Base-by-base conservation (phyloP, 129 eudicot genomes). In the Escallonia rubra region DNA sequence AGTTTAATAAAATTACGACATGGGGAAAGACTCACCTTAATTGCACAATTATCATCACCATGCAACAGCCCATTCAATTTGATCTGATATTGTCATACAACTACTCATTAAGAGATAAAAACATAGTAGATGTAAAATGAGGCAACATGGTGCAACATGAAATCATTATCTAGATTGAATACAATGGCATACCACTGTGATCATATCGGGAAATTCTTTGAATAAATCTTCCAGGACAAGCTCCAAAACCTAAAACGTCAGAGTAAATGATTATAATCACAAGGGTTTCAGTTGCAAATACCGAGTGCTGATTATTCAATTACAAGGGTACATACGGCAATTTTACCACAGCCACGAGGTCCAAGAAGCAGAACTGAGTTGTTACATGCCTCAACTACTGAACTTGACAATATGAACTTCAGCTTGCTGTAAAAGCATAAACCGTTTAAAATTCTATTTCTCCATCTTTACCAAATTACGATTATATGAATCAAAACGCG, bases 261-360 rank as follows among this genome's bases (percentile, higher is more conserved):
- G 41, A 63, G 63, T 13, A 48, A 65, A 72, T 23, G 34, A 23
- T 23, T 23, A 23, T 23, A 23, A 23, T 1, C 0, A 23, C 34
- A 23, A 23, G 34, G 34, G 34, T 23, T 0, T 23, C 34, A 23
- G 34, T 23, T 23, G 34, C 34, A 23, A 23, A 23, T 1, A 23
- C 34, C 34, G 34, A 23, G 34, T 0, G 34, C 34, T 23, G 34
- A 23, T 23, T 23, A 23, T n/a, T n/a, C n/a, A 23, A 23, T 23
- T 23, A 23, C 34, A 23, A 23, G 34, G 34, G 34, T 23, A 34
- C 14, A 34, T 63, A 93, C 99, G 79, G 91, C 90, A 56, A 41
- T 55, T 76, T 93, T 89, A 16, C 99, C 99, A 41, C 99, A 93
- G 42, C 96, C 99, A 4, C 99, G 96, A 41, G 99, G 99, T 16